Base-by-base conservation (phyloP, 1,139 yeast species). In the Saccharomyces hybrid region DNA sequence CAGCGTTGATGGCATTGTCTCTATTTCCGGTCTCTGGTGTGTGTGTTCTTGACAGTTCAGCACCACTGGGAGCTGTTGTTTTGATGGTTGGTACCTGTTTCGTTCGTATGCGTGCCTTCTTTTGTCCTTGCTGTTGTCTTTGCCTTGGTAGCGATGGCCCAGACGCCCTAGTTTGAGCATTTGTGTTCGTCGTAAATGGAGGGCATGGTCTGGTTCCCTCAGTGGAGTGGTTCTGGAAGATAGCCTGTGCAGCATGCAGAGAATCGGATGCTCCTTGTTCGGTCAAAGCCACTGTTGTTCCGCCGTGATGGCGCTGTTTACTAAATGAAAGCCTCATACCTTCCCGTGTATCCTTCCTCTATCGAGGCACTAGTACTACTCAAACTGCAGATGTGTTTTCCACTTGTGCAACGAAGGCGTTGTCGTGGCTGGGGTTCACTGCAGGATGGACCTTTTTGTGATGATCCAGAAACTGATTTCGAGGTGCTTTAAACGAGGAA, bases 171-270 rank as follows among this genome's bases (percentile, higher is more conserved):
- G 47, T 38, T 28, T 32, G 31, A 27, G 31, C 14, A 26, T 42
- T 53, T 6, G 51, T 25, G 14, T 54, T 53, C 13, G 52, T 46
- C 7, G 31, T 14, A 29, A 16, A 38, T 38, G 44, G 25, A 16
- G 44, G 44, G 13, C 25, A 38, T 9, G 44, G 44, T 2, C 44
- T 38, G 25, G 7, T 38, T 5, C 13, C 44, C 28, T 38, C 34
- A 25, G 47, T 56, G 16, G 57, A 44, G 48, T 59, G 62, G 32
- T 56, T 58, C 29, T 58, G 59, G 41, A 59, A 59, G 27, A 59
- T 59, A 9, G 57, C 55, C 27, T 58, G 60, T 1, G 62, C 62
- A 29, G 62, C 62, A 44, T 55, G 55, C 48, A 59, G 49, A 1
- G 62, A 59, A 38, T 59, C 60, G 23, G 47, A 54, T 53, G 53